Percentiles rank a stretch among this genome's conserved stretches.
phyloP scores from a whole-genome alignment of 192 early-diverging fungal genomes.

The Linnemannia exigua region DNA sequence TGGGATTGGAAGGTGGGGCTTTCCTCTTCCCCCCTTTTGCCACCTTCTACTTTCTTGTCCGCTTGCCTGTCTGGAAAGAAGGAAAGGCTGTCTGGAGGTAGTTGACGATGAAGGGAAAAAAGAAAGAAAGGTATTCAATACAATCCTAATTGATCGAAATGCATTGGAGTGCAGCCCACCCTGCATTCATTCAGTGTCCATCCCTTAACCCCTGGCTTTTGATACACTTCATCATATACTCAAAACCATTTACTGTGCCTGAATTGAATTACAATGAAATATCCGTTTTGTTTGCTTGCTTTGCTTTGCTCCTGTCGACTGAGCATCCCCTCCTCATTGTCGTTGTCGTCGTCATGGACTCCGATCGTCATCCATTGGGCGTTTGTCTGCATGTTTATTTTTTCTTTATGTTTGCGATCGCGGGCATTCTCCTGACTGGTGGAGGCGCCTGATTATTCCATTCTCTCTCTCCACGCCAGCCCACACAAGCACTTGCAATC shows the following conservation, averaged over 20 bases:
- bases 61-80: neutral
- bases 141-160: slow-evolving; percentile 5
- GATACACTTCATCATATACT: neutral
- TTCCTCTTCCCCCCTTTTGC: neutral
- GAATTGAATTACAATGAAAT: neutral
- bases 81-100: neutral
- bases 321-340: neutral
- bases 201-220: neutral
- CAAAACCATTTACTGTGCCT: neutral
- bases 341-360: neutral
- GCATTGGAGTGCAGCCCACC: neutral
- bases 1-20: neutral
- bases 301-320: neutral
- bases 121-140: neutral
- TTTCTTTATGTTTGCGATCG: neutral
- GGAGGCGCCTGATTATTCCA: neutral
- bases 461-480: neutral
- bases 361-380: slow-evolving; percentile 4
- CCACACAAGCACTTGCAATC: neutral
- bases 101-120: neutral
- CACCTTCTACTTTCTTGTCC: neutral
- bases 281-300: neutral
- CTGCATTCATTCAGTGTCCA: neutral
- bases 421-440: neutral
- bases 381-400: neutral